Evolutionary conservation across 2,329 filamentous ascomycete genomes (phyloP).

Genomic region (Talaromyces sp.): DNA sequence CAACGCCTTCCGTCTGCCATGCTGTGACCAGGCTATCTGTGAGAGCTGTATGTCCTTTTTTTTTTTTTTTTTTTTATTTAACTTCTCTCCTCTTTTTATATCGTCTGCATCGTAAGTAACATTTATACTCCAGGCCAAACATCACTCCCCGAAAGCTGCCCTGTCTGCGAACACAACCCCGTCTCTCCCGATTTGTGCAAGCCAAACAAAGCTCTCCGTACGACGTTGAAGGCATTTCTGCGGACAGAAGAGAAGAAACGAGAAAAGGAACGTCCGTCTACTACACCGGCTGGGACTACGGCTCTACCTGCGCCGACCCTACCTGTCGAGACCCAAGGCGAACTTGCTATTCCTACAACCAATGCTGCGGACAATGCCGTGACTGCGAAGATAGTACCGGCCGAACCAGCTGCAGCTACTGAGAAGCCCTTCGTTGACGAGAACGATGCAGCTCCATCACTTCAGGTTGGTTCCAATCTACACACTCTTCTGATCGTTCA

Average conservation of each 20-base stretch:
- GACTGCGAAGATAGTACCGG: not conserved
- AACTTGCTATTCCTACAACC: not conserved
- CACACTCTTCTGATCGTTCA: not conserved
- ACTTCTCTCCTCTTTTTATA: too few species aligned
- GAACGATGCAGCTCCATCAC: not conserved
- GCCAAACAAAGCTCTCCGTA: constrained; percentile 83
- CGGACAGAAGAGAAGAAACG: constrained; percentile 89
- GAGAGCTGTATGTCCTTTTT: constrained; percentile 71
- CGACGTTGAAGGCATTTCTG: constrained; percentile 85
- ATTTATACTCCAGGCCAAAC: constrained; percentile 59
- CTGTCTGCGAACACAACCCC: constrained; percentile 88
- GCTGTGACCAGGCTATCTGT: constrained; percentile 94
- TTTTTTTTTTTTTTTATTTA: too few species aligned
- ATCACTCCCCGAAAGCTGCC: constrained; percentile 73
- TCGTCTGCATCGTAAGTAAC: not conserved
- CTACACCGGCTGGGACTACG: constrained; percentile 31
- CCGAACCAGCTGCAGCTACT: not conserved
- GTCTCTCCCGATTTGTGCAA: constrained; percentile 83
- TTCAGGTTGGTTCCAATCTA: constrained; percentile 4
- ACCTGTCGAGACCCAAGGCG: constrained; percentile 10
- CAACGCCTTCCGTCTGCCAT: constrained; percentile 86
- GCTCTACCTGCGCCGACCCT: constrained; percentile 18
- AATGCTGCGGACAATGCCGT: not conserved
- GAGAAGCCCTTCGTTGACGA: not conserved
- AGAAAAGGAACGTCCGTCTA: constrained; percentile 54